Evolutionary conservation across 768 basidiomycete genomes (phyloP), one percentile per base, ranked within the genome.

Genomic region (Lactifluus pinguis): DNA sequence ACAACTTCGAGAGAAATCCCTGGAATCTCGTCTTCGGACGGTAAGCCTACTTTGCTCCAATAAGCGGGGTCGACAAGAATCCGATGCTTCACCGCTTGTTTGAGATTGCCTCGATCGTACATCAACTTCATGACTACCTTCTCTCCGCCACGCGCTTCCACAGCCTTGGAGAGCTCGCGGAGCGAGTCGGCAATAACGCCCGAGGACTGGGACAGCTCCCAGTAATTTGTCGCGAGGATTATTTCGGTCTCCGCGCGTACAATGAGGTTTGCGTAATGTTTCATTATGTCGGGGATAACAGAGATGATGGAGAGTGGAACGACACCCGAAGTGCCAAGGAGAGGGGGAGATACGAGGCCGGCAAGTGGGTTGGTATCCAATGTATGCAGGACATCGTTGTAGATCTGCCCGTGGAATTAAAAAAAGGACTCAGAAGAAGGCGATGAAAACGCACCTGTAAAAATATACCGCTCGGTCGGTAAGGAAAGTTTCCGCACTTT

Each of bases 271-370:
- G 79, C 76, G 72, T 86, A 84, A 67, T 88, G 86, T 55, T 79
- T 76, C 77, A 87, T 85, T 65, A 87, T 88, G 66, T 88, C 87
- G 0, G 87, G 84, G 49, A 87, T 83, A 47, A 83, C 72, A 17
- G 84, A 85, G 66, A 86, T 75, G 66, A 87, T 78, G 7, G 79
- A 74, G 38, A 86, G 72, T 14, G 84, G 86, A 36, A 86, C 77
- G 15, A 84, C 83, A 7, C 83, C 84, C 14, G 79, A 80, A 9
- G 79, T 77, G 1, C 80, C 86, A 54, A 87, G 71, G n/a, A 88
- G 73, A 8, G 82, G 76, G 0, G 86, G 86, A 1, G 84, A 82
- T 53, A 81, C 79, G 61, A 85, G 72, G 10, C 81, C 81, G 1
- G 78, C 77, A 62, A 82, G 73, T 0, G 83, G 81, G 62, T 84